Evolutionary conservation across 208 protist species (phyloP).

Genomic region (Histomonas meleagridis): DNA sequence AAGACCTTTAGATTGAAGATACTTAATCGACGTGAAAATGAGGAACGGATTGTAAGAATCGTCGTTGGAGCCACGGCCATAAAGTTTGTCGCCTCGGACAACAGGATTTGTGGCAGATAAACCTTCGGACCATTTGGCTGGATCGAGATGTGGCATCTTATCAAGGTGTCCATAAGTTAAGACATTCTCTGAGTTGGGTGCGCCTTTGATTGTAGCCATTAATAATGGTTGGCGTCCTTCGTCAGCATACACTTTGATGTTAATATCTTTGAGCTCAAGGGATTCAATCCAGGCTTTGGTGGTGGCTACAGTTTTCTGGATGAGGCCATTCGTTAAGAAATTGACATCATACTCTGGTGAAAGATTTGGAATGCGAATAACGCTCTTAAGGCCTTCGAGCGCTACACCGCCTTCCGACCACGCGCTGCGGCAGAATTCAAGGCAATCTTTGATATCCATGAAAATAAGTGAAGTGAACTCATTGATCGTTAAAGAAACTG

Average conservation of each 20-base stretch:
- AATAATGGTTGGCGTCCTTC: conserved; percentile 66
- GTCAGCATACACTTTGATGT: conserved; percentile 61
- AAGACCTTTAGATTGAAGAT: conserved; percentile 63
- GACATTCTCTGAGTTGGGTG: conserved; percentile 54
- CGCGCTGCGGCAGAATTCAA: neutral
- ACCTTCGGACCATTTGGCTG: conserved; percentile 66
- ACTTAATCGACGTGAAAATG: conserved; percentile 60
- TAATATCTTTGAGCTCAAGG: conserved; percentile 57
- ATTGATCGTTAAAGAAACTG: no score
- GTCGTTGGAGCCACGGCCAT: conserved; percentile 70
- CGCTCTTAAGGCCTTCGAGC: neutral
- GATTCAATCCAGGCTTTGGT: conserved; percentile 68
- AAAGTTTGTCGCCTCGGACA: conserved; percentile 66
- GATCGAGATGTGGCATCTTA: conserved; percentile 76
- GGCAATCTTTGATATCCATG: neutral
- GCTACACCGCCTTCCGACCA: neutral
- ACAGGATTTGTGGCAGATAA: conserved; percentile 67
- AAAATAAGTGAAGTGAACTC: no score
- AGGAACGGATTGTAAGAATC: conserved; percentile 70
- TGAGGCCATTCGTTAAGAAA: conserved; percentile 67
- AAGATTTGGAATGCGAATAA: conserved; percentile 68
- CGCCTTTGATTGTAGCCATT: conserved; percentile 60
- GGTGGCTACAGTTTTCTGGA: conserved; percentile 66
- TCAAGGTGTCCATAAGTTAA: conserved; percentile 86
- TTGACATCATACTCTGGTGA: conserved; percentile 71